These are phyloP conservation scores for Phlebiopsis gigantea DNA, from an alignment of 768 basidiomycete genomes.

Conservation along the genomic window DNA sequence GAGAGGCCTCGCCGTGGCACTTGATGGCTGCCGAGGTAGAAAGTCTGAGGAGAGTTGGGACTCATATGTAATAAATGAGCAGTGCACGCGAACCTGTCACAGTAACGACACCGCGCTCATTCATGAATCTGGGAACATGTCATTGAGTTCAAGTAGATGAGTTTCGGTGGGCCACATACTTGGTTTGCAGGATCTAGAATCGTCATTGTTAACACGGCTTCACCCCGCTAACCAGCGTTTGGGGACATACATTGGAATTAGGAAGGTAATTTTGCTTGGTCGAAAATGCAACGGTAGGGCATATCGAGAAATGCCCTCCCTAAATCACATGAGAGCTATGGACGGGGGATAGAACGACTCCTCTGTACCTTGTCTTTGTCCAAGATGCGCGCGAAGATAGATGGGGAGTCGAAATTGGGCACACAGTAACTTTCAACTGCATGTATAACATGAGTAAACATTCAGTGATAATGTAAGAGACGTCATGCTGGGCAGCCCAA, in stretches of 20 bases:
- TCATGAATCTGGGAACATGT: conserved; percentile 54
- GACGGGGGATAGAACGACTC: neutral
- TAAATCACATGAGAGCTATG: conserved; percentile 19
- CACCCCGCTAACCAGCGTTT: no score
- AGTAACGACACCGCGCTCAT: conserved; percentile 79
- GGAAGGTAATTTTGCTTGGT: conserved; percentile 84
- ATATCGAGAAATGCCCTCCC: conserved; percentile 91
- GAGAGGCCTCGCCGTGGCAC: conserved; percentile 49
- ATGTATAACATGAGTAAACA: neutral
- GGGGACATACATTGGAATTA: conserved; percentile 61
- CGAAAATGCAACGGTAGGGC: conserved; percentile 60
- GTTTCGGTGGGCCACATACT: conserved; percentile 32
- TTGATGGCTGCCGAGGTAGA: conserved; percentile 57
- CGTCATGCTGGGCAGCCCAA: neutral
- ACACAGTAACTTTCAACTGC: conserved; percentile 90
- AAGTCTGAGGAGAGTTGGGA: conserved; percentile 45
- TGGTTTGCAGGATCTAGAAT: conserved; percentile 82
- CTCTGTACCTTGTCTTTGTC: conserved; percentile 65
- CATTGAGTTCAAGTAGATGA: neutral
- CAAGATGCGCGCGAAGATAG: conserved; percentile 83
- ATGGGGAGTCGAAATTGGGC: conserved; percentile 91
- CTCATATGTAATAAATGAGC: neutral
- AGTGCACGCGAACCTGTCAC: conserved; percentile 55
- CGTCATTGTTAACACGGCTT: no score
- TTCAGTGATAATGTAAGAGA: neutral